Conservation (phyloP, 192 early-diverging fungal species). For the Backusella sp. region DNA sequence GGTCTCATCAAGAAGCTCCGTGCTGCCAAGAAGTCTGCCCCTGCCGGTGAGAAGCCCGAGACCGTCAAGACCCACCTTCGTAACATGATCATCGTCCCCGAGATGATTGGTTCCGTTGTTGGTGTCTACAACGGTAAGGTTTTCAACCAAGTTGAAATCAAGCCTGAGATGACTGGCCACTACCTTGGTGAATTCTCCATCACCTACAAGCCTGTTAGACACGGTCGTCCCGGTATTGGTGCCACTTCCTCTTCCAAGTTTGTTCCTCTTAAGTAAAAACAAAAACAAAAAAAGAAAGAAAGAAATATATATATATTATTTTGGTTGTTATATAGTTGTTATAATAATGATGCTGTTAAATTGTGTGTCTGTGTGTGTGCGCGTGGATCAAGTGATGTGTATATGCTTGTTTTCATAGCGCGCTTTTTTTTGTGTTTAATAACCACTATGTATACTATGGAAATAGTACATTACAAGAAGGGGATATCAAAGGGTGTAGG, state of each 20-base stretch:
- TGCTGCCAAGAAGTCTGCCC: constrained; percentile 93
- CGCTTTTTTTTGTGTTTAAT: too few relatives aligned
- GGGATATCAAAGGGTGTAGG: too few relatives aligned
- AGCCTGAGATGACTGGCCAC: constrained; percentile 41
- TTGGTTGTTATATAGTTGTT: too few relatives aligned
- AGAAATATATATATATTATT: too few relatives aligned
- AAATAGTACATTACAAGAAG: too few relatives aligned
- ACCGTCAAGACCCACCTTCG: constrained; percentile 98
- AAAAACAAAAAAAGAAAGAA: too few relatives aligned
- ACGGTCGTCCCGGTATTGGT: constrained; percentile 99
- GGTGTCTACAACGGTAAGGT: constrained; percentile 99
- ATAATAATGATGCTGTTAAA: too few relatives aligned
- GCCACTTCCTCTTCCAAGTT: constrained; percentile 96
- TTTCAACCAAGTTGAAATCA: constrained; percentile 99
- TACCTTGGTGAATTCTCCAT: constrained; percentile 52
- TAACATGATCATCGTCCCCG: constrained; percentile 99
- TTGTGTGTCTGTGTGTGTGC: too few relatives aligned
- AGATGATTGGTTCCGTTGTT: constrained; percentile 97
- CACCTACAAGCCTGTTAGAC: constrained; percentile 98
- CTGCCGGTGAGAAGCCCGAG: constrained; percentile 88
- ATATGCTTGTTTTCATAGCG: too few relatives aligned
- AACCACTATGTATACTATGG: too few relatives aligned
- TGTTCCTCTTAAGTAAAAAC: constrained; percentile 87
- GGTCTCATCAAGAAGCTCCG: constrained; percentile 99
- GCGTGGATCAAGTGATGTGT: too few relatives aligned